Base-by-base conservation (phyloP, 1,284 basidiomycete genomes). In the Melampsora larici-populina region DNA sequence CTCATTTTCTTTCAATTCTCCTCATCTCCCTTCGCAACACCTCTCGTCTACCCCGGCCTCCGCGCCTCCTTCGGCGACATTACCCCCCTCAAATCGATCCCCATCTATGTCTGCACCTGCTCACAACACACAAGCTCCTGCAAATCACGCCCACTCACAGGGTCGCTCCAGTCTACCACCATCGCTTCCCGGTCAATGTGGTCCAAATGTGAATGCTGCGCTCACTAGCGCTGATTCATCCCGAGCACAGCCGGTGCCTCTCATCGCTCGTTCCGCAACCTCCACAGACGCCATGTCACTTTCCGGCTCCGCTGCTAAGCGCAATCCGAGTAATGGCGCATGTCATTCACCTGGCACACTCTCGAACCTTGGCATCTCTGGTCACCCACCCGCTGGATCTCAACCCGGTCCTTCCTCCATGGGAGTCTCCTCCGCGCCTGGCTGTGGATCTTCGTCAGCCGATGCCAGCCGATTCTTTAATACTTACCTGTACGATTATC, bases 401-500 rank as follows among this genome's bases (percentile, higher is more conserved):
- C 55, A 58, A 58, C 55, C 55, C 15, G 55, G 24, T 29, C 55
- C n/a, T 9, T 26, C 29, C 7, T 29, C 51, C 6, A n/a, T 29
- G 24, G 55, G 29, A 58, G 55, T 3, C 29, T 21, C 55, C 55
- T 24, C 55, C 15, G 55, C 21, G 55, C 21, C 55, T n/a, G 55
- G 55, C 24, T 58, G 55, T 24, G 55, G 55, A 15, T 29, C 55
- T 7, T 29, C 55, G 29, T 58, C 63, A 48, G 48, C 66, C 7
- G 66, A 68, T 26, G 36, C 66, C 24, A 26, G 29, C 24, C 33
- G 75, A 8, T 77, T 77, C 60, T 77, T 77, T 18, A 77, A 77
- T 55, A 77, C 75, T 17, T 77, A 77, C 43, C 18, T 77, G 0
- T 77, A 77, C 33, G 75, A 77, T 48, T 77, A 77, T 51, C 46